Base-by-base conservation (phyloP, 139 green algal genomes). In the Haematococcus sp. region DNA sequence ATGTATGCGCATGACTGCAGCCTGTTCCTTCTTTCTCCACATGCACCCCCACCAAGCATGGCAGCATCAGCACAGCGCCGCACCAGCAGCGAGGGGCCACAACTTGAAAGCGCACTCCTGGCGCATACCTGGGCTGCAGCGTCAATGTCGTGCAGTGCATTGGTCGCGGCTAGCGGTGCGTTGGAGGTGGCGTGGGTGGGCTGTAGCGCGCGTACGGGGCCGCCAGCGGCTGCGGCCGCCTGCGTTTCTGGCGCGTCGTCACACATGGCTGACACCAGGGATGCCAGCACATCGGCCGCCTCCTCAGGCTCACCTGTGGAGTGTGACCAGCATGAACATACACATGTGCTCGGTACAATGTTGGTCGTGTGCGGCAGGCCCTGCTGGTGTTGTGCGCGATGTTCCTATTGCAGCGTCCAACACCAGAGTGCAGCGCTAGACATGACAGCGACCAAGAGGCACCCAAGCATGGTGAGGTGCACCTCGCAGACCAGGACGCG, bases 101-200 rank as follows among this genome's bases (percentile, higher is more conserved):
- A 65, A 16, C 58, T 5, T 65, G 58, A 23, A 65, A 65, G 20
- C 19, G 20, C 22, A 63, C 33, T 23, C 0, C 54, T 70, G 7
- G 4, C 4, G 15, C 76, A n/a, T 59, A 84, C 81, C 88, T 97
- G 89, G 23, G 87, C 76, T 7, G 89, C 91, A 20, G 67, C 44
- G 78, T 97, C 93, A 5, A 97, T 89, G 15, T 97, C 91, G 60
- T 95, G 79, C 67, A 96, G 83, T 30, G 89, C 68, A 74, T 98
- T 98, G 44, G 93, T 98, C 34, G 83, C 86, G 23, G 30, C 40
- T 16, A 89, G 76, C 17, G 68, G 40, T 3, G 81, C 64, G 46
- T 88, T 84, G 22, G 73, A 80, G 4, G 91, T 95, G 20, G 89
- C 88, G 46, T 80, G 81, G 20, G 88, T 91, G n/a, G 89, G 89